Base-by-base conservation (phyloP, 768 basidiomycete genomes). In the Boletales sp. region DNA sequence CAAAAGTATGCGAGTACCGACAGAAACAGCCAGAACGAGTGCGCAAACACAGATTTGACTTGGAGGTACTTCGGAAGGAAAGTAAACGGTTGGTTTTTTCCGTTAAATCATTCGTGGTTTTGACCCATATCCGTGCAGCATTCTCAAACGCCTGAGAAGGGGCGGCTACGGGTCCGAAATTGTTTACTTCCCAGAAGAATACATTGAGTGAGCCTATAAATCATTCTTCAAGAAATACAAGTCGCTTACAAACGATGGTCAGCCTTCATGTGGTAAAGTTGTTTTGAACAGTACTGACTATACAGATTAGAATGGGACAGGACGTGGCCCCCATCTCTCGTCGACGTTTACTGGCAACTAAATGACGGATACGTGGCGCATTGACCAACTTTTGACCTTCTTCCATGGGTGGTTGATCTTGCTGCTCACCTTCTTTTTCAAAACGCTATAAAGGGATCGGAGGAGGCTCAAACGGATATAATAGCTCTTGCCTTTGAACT, bases 191-290 rank as follows among this genome's bases (percentile, higher is more conserved):
- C n/a, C 35, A 30, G 5, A 2, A 8, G 14, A 8, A 0, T 19
- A 0, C 31, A 32, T 32, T 13, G 31, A 32, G 31, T 10, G 13
- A 32, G 9, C 31, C 9, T 30, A 21, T 10, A 4, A 12, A 2
- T 19, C 19, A 8, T 36, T 21, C 19, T 55, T 58, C 19, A 39
- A 13, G 29, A 30, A 30, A 1, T 36, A 32, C 39, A 11, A 32
- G 13, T 31, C 36, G 2, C 56, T 58, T 19, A 58, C 45, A 1
- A 43, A 52, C 18, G 32, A 37, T 47, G 54, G 56, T 52, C 3
- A 27, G 21, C 13, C 31, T 32, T 32, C 31, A 32, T 13, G 13
- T n/a, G n/a, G n/a, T n/a, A n/a, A n/a, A n/a, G n/a, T n/a, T n/a
- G n/a, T n/a, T n/a, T n/a, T n/a, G n/a, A n/a, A n/a, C n/a, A n/a